Evolutionary conservation across 2,329 filamentous ascomycete species (phyloP).

Genomic region (Exophiala aquamarina): DNA sequence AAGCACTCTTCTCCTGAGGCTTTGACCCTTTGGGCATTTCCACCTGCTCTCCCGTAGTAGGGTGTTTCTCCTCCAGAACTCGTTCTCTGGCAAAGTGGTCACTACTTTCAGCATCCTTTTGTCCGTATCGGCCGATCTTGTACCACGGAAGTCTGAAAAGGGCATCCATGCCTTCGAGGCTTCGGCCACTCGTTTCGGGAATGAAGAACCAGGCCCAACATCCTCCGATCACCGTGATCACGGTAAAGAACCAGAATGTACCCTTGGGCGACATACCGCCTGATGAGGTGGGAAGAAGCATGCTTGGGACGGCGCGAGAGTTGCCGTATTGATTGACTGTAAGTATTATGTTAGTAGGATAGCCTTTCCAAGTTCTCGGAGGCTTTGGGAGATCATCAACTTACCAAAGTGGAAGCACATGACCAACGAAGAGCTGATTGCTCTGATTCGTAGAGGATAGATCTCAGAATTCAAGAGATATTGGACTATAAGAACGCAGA

Average conservation of each 20-base stretch:
- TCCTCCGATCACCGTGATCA: slow-evolving; percentile 66
- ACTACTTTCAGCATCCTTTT: slow-evolving; percentile 15
- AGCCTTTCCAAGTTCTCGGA: neutral
- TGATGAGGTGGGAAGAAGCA: slow-evolving; percentile 52
- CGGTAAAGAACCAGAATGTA: slow-evolving; percentile 75
- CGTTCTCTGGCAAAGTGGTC: slow-evolving; percentile 8
- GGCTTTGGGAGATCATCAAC: neutral
- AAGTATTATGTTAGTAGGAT: neutral
- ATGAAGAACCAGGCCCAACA: slow-evolving; percentile 71
- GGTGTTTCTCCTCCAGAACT: slow-evolving; percentile 17
- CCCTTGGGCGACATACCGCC: slow-evolving; percentile 56
- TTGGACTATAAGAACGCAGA: slow-evolving; percentile 3
- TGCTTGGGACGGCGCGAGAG: slow-evolving; percentile 32
- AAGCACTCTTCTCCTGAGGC: slow-evolving; percentile 4
- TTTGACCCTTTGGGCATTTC: slow-evolving; percentile 1
- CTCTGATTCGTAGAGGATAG: slow-evolving; percentile 44
- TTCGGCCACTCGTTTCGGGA: slow-evolving; percentile 67
- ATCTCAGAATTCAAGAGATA: slow-evolving; percentile 40
- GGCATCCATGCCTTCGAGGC: slow-evolving; percentile 62
- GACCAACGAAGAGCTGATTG: slow-evolving; percentile 41
- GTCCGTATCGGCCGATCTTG: slow-evolving; percentile 57
- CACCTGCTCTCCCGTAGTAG: slow-evolving; percentile 3
- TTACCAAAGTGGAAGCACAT: slow-evolving; percentile 45
- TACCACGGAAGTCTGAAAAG: slow-evolving; percentile 74
- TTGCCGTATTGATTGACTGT: slow-evolving; percentile 34